Evolutionary conservation across 31 red algal species (phyloP), one percentile per base, ranked within the genome.

Genomic region (Odonthalia washingtoniensis): DNA sequence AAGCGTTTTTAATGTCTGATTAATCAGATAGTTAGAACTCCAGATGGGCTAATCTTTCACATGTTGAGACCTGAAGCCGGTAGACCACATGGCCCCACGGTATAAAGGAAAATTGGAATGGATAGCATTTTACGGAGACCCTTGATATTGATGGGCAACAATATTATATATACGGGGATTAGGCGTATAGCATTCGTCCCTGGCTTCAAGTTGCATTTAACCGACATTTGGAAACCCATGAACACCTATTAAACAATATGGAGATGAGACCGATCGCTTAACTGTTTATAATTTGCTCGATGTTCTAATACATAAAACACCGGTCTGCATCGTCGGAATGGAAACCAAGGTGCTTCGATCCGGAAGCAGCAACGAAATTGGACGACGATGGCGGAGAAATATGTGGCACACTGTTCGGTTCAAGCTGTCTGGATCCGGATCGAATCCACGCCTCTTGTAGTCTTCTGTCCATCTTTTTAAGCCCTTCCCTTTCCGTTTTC

Each of bases 11-110:
- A n/a, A n/a, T n/a, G n/a, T n/a, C n/a, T n/a, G n/a, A n/a, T 83
- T 24, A 69, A 69, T 83, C 63, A 39, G n/a, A 83, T 34, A 38
- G 14, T 69, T 3, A 69, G 30, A 4, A 35, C 60, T 41, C 80
- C 32, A 12, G 53, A 69, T 0, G 53, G 63, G 39, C 4, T 83
- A 0, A 57, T 83, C 5, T 69, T 83, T 40, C 26, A 0, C 4
- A 53, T 83, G 5, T 33, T 40, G 16, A 61, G 80, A 31, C 21
- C 80, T 0, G 26, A 83, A 70, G 49, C 21, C 21, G 49, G 49
- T 57, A 14, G 49, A 14, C 21, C 9, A 14, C 9, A 9, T 57
- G 9, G 49, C 49, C n/a, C n/a, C n/a, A n/a, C n/a, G n/a, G n/a
- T n/a, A n/a, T n/a, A n/a, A n/a, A n/a, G n/a, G n/a, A n/a, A n/a